phyloP scores from a whole-genome alignment of 495 filamentous ascomycete species.

The Aspergillus avenaceus region DNA sequence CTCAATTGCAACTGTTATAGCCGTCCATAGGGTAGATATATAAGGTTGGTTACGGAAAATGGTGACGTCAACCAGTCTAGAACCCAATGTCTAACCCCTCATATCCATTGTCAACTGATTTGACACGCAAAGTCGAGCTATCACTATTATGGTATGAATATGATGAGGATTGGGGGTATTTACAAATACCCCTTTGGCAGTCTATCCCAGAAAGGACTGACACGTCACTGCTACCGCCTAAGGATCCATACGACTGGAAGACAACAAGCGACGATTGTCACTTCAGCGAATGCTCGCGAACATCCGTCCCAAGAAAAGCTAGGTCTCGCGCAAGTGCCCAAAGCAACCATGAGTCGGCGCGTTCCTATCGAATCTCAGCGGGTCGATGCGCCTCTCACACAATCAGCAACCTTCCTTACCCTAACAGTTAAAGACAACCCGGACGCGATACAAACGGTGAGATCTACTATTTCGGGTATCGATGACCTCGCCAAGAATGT shows the following conservation, averaged over 20 bases:
- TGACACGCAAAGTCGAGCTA: neutral
- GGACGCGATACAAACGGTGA: constrained; percentile 34
- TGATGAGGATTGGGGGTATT: no score
- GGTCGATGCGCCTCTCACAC: constrained; percentile 47
- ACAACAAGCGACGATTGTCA: neutral
- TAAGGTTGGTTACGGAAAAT: no score
- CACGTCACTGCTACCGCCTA: neutral
- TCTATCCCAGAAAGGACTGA: neutral
- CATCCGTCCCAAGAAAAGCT: no score
- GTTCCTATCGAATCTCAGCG: constrained; percentile 37
- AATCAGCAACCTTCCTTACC: constrained; percentile 50
- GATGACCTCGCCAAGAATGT: constrained; percentile 50
- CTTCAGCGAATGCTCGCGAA: no score
- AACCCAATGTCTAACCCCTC: no score
- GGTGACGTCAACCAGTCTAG: no score
- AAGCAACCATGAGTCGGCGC: constrained; percentile 22
- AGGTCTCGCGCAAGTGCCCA: neutral
- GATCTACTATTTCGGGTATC: constrained; percentile 41
- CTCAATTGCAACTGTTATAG: no score
- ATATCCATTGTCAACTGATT: no score
- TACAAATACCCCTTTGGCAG: no score
- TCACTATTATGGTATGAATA: neutral
- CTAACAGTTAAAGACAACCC: constrained; percentile 34
- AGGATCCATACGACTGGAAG: neutral
- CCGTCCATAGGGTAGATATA: no score